Evolutionary conservation across 192 early-diverging fungal genomes (phyloP).

Genomic region (Anaeromyces robustus): DNA sequence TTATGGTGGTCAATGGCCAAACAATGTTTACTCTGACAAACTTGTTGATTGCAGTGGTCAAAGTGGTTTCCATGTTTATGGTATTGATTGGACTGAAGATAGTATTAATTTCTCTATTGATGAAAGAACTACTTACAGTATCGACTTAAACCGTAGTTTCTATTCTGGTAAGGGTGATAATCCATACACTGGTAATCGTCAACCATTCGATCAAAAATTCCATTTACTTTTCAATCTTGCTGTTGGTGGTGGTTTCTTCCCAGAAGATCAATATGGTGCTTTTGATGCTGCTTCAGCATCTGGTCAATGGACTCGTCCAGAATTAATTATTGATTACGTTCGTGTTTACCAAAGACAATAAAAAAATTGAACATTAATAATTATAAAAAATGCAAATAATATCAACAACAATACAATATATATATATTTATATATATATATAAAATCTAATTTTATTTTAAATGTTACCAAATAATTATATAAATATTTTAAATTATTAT

Average conservation of each 20-base stretch:
- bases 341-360: background rate
- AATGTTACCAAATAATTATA: too few relatives aligned
- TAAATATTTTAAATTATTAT: too few relatives aligned
- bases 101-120: background rate
- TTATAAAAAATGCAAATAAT: too few relatives aligned
- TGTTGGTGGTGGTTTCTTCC: background rate
- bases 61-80: constrained; percentile 2
- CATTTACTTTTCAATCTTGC: background rate
- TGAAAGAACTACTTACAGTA: background rate
- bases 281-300: background rate
- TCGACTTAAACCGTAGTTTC: background rate
- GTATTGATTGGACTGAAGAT: background rate
- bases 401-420: too few relatives aligned
- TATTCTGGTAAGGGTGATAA: background rate
- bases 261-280: background rate
- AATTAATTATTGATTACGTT: background rate
- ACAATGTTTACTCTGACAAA: background rate
- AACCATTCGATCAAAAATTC: background rate
- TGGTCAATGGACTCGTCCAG: background rate
- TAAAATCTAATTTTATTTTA: too few relatives aligned
- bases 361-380: too few relatives aligned
- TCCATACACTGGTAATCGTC: background rate
- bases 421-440: too few relatives aligned
- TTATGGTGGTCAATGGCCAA: background rate
- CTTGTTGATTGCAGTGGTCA: background rate